Evolutionary conservation across 192 early-diverging fungal species (phyloP).

Genomic region (Powellomyces hirtus): DNA sequence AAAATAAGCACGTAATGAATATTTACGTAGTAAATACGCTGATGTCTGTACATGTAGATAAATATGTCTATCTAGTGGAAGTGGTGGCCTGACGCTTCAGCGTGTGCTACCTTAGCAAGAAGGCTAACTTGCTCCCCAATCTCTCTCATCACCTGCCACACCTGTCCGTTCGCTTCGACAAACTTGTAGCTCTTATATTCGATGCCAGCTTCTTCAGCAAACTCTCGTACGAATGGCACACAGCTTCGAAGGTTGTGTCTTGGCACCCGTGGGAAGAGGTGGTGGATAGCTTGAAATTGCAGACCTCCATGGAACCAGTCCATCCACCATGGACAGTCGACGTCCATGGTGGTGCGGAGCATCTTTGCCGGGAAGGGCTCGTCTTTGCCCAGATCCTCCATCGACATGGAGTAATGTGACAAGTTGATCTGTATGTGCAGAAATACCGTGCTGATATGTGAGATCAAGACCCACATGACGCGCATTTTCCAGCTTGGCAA

Average conservation of each 20-base stretch:
- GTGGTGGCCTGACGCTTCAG: conserved; percentile 1
- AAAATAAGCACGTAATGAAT: no score
- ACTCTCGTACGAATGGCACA: conserved; percentile 69
- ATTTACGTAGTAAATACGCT: no score
- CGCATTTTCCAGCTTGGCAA: conserved; percentile 66
- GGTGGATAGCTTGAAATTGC: conserved; percentile 95
- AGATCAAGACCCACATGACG: conserved; percentile 69
- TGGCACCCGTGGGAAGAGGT: conserved; percentile 90
- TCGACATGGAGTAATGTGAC: conserved; percentile 90
- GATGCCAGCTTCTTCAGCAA: conserved; percentile 41
- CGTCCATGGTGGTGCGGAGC: conserved; percentile 93
- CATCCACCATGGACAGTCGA: conserved; percentile 87
- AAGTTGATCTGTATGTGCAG: conserved; percentile 96
- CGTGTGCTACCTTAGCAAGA: neutral
- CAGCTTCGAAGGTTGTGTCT: conserved; percentile 79
- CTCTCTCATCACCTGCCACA: neutral
- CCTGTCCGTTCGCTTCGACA: neutral
- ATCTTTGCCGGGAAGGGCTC: conserved; percentile 73
- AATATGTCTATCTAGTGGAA: no score
- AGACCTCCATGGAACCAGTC: conserved; percentile 98
- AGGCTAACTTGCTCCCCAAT: conserved; percentile 6
- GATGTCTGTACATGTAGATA: no score
- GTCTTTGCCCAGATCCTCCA: conserved; percentile 46
- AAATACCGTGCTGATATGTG: conserved; percentile 79
- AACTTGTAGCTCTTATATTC: conserved; percentile 3